Percentiles rank a stretch among this genome's conserved stretches.
These are phyloP conservation scores for Aspergillus bombycis DNA, from an alignment of 2,329 filamentous ascomycete species.

Conservation along the genomic window DNA sequence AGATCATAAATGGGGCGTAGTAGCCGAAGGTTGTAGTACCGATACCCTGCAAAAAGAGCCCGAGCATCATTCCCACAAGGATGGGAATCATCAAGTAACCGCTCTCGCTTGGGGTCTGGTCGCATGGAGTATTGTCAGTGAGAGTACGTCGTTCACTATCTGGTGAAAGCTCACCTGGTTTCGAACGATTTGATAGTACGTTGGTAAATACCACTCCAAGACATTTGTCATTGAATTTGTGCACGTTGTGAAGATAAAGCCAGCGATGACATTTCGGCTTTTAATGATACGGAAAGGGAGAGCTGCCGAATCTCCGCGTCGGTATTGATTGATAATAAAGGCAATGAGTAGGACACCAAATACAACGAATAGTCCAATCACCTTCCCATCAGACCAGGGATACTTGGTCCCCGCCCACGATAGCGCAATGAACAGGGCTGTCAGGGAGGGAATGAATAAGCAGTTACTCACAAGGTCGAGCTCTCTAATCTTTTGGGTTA, in stretches of 20 bases:
- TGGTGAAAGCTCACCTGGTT: constrained; percentile 17
- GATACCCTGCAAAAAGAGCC: constrained; percentile 24
- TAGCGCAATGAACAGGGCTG: constrained; percentile 32
- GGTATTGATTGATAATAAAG: constrained; percentile 36
- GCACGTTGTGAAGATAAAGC: constrained; percentile 27
- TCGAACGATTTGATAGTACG: constrained; percentile 39
- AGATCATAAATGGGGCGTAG: constrained; percentile 41
- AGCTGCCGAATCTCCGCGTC: constrained; percentile 33
- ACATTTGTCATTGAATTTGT: constrained; percentile 28
- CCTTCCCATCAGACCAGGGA: constrained; percentile 33
- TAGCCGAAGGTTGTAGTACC: constrained; percentile 32
- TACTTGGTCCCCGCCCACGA: constrained; percentile 43
- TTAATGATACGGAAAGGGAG: constrained; percentile 39
- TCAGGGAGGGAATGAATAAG: constrained; percentile 37
- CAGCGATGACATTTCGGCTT: constrained; percentile 30
- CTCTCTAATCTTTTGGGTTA: constrained; percentile 29
- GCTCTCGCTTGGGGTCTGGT: constrained; percentile 24
- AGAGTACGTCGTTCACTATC: neutral
- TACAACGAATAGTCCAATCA: constrained; percentile 38
- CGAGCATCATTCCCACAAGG: constrained; percentile 26
- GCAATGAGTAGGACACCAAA: constrained; percentile 34
- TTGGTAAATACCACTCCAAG: constrained; percentile 35
- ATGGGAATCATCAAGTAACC: constrained; percentile 34
- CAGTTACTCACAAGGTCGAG: constrained; percentile 38
- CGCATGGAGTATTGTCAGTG: neutral